phyloP scores from a whole-genome alignment of 2,329 filamentous ascomycete genomes.

The Colletotrichum sublineola region DNA sequence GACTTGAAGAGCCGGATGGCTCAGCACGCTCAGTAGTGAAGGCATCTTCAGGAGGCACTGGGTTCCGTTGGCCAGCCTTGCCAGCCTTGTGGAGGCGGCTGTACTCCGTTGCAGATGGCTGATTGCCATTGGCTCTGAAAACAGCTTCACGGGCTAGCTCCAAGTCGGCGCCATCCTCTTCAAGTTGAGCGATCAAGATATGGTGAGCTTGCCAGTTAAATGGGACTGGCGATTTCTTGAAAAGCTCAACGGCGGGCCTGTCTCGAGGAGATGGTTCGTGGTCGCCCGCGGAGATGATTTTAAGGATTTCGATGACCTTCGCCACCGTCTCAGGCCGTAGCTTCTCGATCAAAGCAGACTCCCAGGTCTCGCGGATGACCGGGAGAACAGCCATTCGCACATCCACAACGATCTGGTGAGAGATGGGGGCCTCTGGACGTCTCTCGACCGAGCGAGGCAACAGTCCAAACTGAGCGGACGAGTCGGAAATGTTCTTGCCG shows the following conservation, averaged over 20 bases:
- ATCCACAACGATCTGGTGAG: constrained; percentile 87
- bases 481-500: constrained; percentile 84
- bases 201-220: constrained; percentile 61
- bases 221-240: constrained; percentile 58
- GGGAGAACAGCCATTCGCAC: constrained; percentile 85
- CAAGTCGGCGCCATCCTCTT: constrained; percentile 65
- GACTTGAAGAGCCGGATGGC: constrained; percentile 43
- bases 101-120: constrained; percentile 76
- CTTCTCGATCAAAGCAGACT: constrained; percentile 85
- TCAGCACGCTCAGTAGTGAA: constrained; percentile 50
- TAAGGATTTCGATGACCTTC: constrained; percentile 85
- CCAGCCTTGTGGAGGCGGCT: constrained; percentile 74
- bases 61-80: constrained; percentile 72
- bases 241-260: constrained; percentile 52
- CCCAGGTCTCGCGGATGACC: constrained; percentile 84
- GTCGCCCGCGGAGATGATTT: constrained; percentile 82
- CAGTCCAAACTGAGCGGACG: constrained; percentile 68
- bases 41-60: constrained; percentile 73
- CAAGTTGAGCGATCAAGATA: constrained; percentile 46
- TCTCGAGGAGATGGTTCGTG: constrained; percentile 68
- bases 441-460: constrained; percentile 56
- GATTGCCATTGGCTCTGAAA: constrained; percentile 82
- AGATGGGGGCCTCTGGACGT: constrained; percentile 57
- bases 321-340: constrained; percentile 82
- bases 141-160: constrained; percentile 82